phyloP scores from a whole-genome alignment of 2,329 filamentous ascomycete genomes.

The Calycina herbarum region DNA sequence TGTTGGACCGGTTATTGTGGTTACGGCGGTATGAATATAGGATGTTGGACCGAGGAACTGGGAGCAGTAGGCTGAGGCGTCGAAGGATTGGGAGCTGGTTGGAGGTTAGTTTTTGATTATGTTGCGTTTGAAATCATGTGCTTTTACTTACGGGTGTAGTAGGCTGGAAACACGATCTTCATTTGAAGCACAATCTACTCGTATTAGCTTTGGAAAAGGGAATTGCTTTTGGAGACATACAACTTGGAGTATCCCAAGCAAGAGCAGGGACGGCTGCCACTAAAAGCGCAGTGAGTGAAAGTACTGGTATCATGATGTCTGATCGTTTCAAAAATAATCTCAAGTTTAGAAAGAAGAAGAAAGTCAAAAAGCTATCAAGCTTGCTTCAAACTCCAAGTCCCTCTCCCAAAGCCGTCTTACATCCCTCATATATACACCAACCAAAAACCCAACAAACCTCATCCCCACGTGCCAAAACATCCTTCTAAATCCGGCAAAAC shows the following conservation, averaged over 20 bases:
- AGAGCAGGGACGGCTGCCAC: background rate
- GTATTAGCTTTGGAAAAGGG: background rate
- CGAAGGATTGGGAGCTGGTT: conserved; percentile 4
- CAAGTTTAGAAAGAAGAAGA: too few species aligned
- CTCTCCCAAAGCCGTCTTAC: too few species aligned
- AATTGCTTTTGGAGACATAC: background rate
- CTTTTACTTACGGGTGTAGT: background rate
- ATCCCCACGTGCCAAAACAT: too few species aligned
- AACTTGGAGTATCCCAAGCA: conserved; percentile 4
- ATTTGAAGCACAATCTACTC: background rate
- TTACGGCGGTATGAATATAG: background rate
- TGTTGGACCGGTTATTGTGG: background rate
- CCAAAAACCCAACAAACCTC: too few species aligned
- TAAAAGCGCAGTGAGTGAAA: background rate
- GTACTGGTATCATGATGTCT: background rate
- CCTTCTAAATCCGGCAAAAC: too few species aligned
- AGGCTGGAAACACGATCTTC: background rate
- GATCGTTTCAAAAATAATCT: too few species aligned
- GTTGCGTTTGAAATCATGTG: background rate
- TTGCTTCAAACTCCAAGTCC: too few species aligned
- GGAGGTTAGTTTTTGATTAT: background rate
- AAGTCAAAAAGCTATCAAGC: too few species aligned
- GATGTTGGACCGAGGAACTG: background rate
- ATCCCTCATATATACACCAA: too few species aligned
- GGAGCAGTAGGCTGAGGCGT: conserved; percentile 1